These are phyloP conservation scores for Marasmius tenuissimus DNA, from an alignment of 1,284 basidiomycete species.

Conservation along the genomic window DNA sequence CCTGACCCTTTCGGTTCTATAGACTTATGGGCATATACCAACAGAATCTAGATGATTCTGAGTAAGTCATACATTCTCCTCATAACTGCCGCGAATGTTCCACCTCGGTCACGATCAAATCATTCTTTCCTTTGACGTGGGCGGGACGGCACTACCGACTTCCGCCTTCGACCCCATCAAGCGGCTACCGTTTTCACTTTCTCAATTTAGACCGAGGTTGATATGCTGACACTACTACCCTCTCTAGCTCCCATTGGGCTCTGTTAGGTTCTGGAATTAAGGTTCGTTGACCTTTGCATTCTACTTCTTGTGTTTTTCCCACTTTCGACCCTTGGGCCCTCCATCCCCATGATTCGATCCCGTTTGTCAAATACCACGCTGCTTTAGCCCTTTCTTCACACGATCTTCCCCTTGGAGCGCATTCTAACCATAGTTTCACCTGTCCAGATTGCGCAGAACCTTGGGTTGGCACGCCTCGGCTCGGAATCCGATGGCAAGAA, in stretches of 20 bases:
- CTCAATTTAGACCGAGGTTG: too few species aligned
- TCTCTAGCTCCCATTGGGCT: slow-evolving; percentile 20
- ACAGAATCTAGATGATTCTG: slow-evolving; percentile 25
- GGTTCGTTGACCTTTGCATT: slow-evolving; percentile 2
- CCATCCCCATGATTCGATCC: not conserved
- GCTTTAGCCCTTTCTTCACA: not conserved
- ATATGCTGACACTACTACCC: not conserved
- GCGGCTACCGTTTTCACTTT: too few species aligned
- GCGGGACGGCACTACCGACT: too few species aligned
- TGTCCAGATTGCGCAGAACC: slow-evolving; percentile 23
- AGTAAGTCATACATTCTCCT: slow-evolving; percentile 14
- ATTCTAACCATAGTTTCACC: not conserved
- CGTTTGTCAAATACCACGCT: not conserved
- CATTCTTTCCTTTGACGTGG: too few species aligned
- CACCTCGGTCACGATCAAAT: too few species aligned
- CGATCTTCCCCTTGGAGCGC: not conserved
- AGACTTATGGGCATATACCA: slow-evolving; percentile 27
- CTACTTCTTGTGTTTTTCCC: not conserved
- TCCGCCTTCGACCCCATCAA: too few species aligned
- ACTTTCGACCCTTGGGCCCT: not conserved
- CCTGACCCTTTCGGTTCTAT: not conserved
- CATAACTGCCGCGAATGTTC: not conserved
- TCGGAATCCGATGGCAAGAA: slow-evolving; percentile 19
- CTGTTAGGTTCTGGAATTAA: slow-evolving; percentile 23
- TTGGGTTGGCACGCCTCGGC: slow-evolving; percentile 22